These are phyloP conservation scores for Linderniella brevidens DNA, from an alignment of 257 asterid genomes.

Conservation along the genomic window DNA sequence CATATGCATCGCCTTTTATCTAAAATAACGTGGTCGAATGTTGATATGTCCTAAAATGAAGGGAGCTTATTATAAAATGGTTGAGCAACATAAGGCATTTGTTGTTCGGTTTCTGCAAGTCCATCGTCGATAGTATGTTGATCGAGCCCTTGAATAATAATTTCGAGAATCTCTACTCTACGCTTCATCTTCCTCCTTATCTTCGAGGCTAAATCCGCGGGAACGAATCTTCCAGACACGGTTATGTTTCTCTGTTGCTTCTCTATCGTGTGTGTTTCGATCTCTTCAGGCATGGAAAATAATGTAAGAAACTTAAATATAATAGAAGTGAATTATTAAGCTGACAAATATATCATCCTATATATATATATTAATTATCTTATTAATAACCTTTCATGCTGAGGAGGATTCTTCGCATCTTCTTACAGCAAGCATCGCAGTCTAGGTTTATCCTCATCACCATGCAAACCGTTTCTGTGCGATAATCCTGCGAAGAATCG, in stretches of 20 bases:
- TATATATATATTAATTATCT: too few species aligned
- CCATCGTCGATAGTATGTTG: not conserved
- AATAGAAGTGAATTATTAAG: not conserved
- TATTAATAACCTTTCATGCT: slow-evolving; percentile 49
- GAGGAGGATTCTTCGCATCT: slow-evolving; percentile 52
- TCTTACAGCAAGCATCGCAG: slow-evolving; percentile 75
- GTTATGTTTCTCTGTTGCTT: slow-evolving; percentile 24
- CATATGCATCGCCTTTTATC: too few species aligned
- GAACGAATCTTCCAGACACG: slow-evolving; percentile 25
- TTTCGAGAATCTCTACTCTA: slow-evolving; percentile 26
- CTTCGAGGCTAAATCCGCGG: slow-evolving; percentile 27
- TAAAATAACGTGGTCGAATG: too few species aligned
- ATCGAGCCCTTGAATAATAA: slow-evolving; percentile 23
- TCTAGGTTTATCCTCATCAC: slow-evolving; percentile 63
- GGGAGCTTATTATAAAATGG: too few species aligned
- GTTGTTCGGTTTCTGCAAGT: too few species aligned
- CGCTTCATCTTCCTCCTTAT: slow-evolving; percentile 30
- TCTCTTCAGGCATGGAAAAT: slow-evolving; percentile 21
- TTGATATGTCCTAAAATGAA: too few species aligned
- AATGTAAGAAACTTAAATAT: not conserved
- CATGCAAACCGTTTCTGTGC: slow-evolving; percentile 20
- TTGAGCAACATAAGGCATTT: too few species aligned
- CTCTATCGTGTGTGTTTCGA: slow-evolving; percentile 56
- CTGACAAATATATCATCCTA: too few species aligned
- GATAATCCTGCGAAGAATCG: not conserved